These are phyloP conservation scores for Claviceps capensis DNA, from an alignment of 2,329 filamentous ascomycete species.

Conservation along the genomic window DNA sequence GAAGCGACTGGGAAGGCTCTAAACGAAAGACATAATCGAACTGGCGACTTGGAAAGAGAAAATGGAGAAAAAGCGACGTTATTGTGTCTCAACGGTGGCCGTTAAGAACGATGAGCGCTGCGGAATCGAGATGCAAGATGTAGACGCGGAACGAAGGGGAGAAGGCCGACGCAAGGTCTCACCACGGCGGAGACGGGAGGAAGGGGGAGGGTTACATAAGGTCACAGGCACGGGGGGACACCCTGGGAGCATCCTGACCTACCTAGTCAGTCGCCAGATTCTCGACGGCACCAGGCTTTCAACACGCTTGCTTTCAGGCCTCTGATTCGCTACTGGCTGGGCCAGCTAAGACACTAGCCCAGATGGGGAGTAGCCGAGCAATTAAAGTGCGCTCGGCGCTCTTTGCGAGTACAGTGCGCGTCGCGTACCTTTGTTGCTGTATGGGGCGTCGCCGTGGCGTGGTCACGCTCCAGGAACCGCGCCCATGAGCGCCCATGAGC, in stretches of 20 bases:
- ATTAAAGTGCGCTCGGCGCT: not conserved
- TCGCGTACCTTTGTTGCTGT: not conserved
- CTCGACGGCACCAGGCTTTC: not conserved
- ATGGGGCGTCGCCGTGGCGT: not conserved
- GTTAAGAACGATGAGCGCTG: slow-evolving; percentile 4
- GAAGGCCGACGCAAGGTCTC: slow-evolving; percentile 9
- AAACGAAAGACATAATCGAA: slow-evolving; percentile 24
- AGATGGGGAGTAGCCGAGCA: not conserved
- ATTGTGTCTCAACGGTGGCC: slow-evolving; percentile 6
- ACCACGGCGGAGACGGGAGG: slow-evolving; percentile 6
- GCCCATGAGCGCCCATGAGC: not conserved
- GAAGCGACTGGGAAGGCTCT: slow-evolving; percentile 10
- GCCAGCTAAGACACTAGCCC: not conserved
- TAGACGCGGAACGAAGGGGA: slow-evolving; percentile 5
- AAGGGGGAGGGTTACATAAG: slow-evolving; percentile 1
- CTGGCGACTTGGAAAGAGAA: slow-evolving; percentile 8
- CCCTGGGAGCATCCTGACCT: not conserved
- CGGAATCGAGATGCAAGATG: not conserved
- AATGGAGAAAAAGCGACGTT: slow-evolving; percentile 6
- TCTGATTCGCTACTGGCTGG: slow-evolving; percentile 1
- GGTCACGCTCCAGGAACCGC: slow-evolving; percentile 1
- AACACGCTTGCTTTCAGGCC: not conserved
- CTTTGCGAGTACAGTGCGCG: slow-evolving; percentile 6
- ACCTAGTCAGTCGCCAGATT: not conserved
- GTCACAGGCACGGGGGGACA: not conserved